Conservation (phyloP, 2,329 filamentous ascomycete genomes). For the Elsinoe batatas region DNA sequence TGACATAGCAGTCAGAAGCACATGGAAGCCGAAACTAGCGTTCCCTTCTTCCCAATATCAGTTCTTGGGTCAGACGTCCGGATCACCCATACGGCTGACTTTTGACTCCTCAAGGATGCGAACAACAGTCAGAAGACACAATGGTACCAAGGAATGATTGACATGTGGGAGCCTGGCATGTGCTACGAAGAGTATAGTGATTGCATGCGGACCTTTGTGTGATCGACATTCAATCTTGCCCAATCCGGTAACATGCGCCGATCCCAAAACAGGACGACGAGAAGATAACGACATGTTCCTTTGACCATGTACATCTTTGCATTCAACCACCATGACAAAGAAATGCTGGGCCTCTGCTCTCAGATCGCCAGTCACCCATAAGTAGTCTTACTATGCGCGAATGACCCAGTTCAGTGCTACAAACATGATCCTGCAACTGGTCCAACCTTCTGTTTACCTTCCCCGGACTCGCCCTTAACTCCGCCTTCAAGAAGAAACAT, state of each 20-base stretch:
- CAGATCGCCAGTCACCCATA: too few relatives aligned
- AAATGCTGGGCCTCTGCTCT: background rate
- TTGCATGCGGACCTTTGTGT: background rate
- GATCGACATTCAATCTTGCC: slow-evolving; percentile 1
- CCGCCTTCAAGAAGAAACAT: background rate
- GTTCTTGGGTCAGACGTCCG: too few relatives aligned
- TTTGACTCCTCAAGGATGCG: background rate
- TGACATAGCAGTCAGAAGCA: slow-evolving; percentile 13
- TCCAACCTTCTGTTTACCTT: background rate
- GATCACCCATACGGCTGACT: too few relatives aligned
- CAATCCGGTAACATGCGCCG: background rate
- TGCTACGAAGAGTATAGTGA: background rate
- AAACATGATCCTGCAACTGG: too few relatives aligned
- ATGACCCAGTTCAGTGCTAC: too few relatives aligned
- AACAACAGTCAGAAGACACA: background rate
- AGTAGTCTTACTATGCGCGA: too few relatives aligned
- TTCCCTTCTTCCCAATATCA: too few relatives aligned
- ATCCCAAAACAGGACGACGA: background rate
- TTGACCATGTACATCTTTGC: background rate
- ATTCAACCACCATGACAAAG: background rate
- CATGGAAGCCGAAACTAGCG: slow-evolving; percentile 11
- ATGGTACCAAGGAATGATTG: background rate
- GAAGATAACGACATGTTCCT: background rate
- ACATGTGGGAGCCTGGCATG: background rate
- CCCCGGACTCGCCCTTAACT: background rate